Evolutionary conservation across 73 alveolate species (phyloP), one percentile per base, ranked within the genome.

Genomic region (Blepharisma stoltei): DNA sequence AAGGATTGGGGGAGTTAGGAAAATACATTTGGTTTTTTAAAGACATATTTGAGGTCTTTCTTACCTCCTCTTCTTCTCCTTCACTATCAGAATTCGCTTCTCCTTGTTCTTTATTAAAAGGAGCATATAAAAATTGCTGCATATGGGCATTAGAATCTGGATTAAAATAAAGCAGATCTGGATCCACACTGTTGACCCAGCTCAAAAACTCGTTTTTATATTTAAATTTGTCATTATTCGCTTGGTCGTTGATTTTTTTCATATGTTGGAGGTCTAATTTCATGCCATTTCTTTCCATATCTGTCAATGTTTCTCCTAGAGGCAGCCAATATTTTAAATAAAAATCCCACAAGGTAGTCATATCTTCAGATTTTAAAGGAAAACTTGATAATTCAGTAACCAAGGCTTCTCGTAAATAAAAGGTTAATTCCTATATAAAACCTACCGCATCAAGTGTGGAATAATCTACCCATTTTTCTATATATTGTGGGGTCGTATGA

Each of bases 401-500:
- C 14, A 89, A 80, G 20, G 89, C 76, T 70, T 89, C 92, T 41
- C 88, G 52, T 14, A 89, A 77, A 80, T 80, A 89, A 66, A 55
- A 69, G n/a, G 79, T 69, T 7, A 69, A n/a, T 46, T 69, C 84
- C 65, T 54, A 78, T 49, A 37, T 89, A n/a, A 93, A 87, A 25
- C 88, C 81, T 67, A 89, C 98, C 6, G 98, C 97, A 88, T 93
- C 98, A 77, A 88, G 87, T 55, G 90, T 70, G 6, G 98, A 81
- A 73, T 93, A 93, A 27, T 90, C 89, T 11, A 93, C 87, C 97
- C 98, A 93, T 25, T 75, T 77, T 9, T 50, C 52, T 6, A 90
- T 69, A 47, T 78, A 85, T 38, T 78, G 49, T 45, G 90, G 90
- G 23, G 66, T 54, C 5, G 95, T 88, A 77, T 93, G 98, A 88